Conservation (phyloP, 805 yeast species). For the Wickerhamomyces sydowiorum region DNA sequence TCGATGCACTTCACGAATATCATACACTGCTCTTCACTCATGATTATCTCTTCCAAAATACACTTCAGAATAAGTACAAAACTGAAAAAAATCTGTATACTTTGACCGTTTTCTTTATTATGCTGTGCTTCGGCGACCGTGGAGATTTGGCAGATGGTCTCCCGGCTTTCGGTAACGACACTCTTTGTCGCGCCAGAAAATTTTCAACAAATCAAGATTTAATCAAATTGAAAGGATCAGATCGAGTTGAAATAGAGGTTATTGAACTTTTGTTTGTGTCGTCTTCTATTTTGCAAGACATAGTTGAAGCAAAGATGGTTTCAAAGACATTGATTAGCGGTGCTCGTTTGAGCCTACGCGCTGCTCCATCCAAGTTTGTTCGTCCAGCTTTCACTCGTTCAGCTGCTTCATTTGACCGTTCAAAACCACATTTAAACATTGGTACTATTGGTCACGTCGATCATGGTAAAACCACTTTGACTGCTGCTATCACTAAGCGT, state of each 20-base stretch:
- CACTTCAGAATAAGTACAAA: too few species aligned
- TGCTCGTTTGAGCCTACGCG: conserved; percentile 14
- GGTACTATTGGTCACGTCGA: conserved; percentile 99
- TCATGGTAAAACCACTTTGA: conserved; percentile 97
- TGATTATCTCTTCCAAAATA: too few species aligned
- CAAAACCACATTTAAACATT: conserved; percentile 93
- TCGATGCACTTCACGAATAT: conserved; percentile 13
- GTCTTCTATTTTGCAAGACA: too few species aligned
- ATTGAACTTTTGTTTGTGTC: too few species aligned
- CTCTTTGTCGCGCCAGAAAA: not conserved
- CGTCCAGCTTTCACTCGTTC: conserved; percentile 18
- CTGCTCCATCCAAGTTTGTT: conserved; percentile 2
- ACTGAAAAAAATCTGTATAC: too few species aligned
- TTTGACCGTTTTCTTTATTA: too few species aligned
- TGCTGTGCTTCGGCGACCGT: too few species aligned
- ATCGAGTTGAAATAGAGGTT: not conserved
- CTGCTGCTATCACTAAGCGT: conserved; percentile 98
- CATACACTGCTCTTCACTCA: conserved; percentile 3
- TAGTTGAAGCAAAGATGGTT: conserved; percentile 1
- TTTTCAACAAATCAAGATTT: conserved; percentile 4
- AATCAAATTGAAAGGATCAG: not conserved
- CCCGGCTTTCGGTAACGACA: too few species aligned
- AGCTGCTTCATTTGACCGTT: conserved; percentile 84
- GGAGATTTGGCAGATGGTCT: too few species aligned
- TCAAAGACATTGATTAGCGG: conserved; percentile 5